A percentile compares a stretch with the other conserved stretches of the same genome.
Evolutionary conservation across 345 rosid genomes (phyloP).

Genomic region (Euphorbia tirucalli): DNA sequence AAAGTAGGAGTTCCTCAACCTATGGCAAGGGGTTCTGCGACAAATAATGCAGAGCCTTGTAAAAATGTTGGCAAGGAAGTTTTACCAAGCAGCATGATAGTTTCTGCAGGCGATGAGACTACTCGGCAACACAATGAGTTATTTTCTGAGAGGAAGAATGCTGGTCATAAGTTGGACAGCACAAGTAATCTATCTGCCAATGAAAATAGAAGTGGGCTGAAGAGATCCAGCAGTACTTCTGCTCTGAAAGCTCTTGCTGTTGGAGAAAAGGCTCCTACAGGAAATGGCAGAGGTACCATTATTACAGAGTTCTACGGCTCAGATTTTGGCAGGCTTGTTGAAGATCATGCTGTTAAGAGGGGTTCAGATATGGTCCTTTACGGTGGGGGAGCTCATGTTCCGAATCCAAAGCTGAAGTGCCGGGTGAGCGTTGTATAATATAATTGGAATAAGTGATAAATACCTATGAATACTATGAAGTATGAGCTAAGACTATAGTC

Average conservation of each 20-base stretch:
- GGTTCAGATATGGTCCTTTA: constrained; percentile 37
- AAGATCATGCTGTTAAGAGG: constrained; percentile 32
- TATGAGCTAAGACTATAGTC: constrained; percentile 15
- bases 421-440: constrained; percentile 56
- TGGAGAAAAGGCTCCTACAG: constrained; percentile 42
- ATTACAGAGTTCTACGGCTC: constrained; percentile 75
- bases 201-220: constrained; percentile 59
- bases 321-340: constrained; percentile 41
- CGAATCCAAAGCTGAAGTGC: constrained; percentile 65
- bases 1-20: constrained; percentile 36
- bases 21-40: constrained; percentile 26
- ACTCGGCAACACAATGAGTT: constrained; percentile 28
- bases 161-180: constrained; percentile 26
- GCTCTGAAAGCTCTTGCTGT: constrained; percentile 53
- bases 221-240: constrained; percentile 86
- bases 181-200: constrained; percentile 28
- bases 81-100: constrained; percentile 25
- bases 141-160: constrained; percentile 31
- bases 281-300: constrained; percentile 56
- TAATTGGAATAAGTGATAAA: neutral
- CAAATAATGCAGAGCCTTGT: constrained; percentile 19
- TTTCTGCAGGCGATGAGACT: constrained; percentile 29
- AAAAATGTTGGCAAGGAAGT: constrained; percentile 29
- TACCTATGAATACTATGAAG: constrained; percentile 3
- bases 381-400: constrained; percentile 47